Conservation (phyloP, 179 eudicot genomes). For the Camellia oleifera region DNA sequence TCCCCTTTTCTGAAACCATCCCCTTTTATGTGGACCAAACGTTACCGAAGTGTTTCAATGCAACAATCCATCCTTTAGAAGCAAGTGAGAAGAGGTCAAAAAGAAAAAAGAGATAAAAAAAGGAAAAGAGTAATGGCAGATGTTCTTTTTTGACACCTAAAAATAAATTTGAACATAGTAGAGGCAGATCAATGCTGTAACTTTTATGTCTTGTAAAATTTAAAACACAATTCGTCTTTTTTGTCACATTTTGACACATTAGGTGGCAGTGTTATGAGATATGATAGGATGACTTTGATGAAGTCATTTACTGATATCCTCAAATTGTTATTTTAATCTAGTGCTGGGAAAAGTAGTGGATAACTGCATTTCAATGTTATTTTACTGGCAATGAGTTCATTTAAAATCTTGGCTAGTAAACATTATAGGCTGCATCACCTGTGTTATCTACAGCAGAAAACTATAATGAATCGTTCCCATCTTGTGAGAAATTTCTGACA, state of each 20-base stretch:
- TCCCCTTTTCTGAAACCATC: neutral
- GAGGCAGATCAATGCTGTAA: too few species aligned
- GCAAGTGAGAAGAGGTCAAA: neutral
- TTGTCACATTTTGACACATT: slow-evolving; percentile 1
- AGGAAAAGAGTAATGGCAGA: too few species aligned
- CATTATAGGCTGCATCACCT: neutral
- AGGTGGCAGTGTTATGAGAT: neutral
- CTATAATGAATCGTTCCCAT: neutral
- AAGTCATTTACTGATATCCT: neutral
- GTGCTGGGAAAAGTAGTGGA: neutral
- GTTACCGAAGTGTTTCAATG: neutral
- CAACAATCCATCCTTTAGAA: neutral
- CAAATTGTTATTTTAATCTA: neutral
- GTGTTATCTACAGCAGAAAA: neutral
- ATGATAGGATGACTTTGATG: neutral
- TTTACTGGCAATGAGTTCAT: neutral
- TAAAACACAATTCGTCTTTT: neutral
- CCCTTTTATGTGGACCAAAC: neutral
- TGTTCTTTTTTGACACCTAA: too few species aligned
- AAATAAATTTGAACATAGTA: too few species aligned
- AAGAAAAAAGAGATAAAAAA: neutral
- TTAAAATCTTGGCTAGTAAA: neutral
- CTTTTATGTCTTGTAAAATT: too few species aligned
- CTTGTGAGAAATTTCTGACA: neutral
- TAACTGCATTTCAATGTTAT: neutral